Conservation (phyloP, 164 flowering plant species). For the Stephania yunnanensis region DNA sequence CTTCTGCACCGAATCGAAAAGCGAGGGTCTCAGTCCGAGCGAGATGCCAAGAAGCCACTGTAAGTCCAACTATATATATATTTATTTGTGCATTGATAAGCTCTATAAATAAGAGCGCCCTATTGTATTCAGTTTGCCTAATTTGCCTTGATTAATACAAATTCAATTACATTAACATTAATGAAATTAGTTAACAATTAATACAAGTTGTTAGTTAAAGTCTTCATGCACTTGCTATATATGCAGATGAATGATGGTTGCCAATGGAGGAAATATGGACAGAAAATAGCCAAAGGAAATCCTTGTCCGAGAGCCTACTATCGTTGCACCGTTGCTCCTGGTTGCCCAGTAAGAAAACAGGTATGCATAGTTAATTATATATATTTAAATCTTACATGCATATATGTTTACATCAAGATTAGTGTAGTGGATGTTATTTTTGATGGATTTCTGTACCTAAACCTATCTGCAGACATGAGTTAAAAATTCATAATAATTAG, state of each 20-base stretch:
- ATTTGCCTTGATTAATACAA: too few species aligned
- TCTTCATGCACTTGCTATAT: background rate
- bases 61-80: constrained; percentile 23
- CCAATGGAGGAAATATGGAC: constrained; percentile 85
- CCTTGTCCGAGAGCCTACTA: constrained; percentile 81
- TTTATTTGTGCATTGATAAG: too few species aligned
- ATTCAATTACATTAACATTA: too few species aligned
- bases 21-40: constrained; percentile 86
- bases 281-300: constrained; percentile 69
- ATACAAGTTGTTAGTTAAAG: too few species aligned
- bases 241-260: constrained; percentile 71
- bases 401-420: constrained; percentile 13
- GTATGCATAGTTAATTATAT: constrained; percentile 16
- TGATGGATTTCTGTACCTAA: too few species aligned
- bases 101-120: too few species aligned
- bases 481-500: too few species aligned
- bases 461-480: too few species aligned
- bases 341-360: constrained; percentile 77
- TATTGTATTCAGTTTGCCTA: too few species aligned
- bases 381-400: constrained; percentile 2
- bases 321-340: constrained; percentile 69
- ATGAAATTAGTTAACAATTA: too few species aligned
- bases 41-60: constrained; percentile 70
- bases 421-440: background rate
- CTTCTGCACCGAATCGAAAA: constrained; percentile 46